These are phyloP conservation scores for Taiozyma sp. DNA, from an alignment of 1,139 yeast species.

Conservation along the genomic window DNA sequence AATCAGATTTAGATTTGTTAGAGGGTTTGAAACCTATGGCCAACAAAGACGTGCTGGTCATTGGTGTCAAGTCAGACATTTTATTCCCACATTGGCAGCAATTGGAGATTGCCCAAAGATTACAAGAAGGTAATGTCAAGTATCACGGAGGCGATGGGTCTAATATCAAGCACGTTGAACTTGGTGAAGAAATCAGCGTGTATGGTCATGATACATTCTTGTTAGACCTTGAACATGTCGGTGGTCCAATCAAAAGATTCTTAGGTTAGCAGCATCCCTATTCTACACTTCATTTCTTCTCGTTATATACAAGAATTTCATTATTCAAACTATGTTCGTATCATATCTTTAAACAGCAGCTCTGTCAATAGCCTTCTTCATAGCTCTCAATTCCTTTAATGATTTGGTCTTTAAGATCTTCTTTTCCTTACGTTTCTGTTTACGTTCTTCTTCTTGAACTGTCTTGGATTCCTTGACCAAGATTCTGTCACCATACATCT, in stretches of 20 bases:
- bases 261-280: constrained; percentile 29
- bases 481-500: constrained; percentile 47
- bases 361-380: constrained; percentile 20
- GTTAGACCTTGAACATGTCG: constrained; percentile 72
- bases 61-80: constrained; percentile 90
- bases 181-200: constrained; percentile 68
- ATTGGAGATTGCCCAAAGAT: constrained; percentile 64
- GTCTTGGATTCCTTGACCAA: constrained; percentile 40
- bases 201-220: constrained; percentile 92
- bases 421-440: constrained; percentile 36
- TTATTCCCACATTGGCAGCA: constrained; percentile 96
- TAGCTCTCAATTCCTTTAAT: constrained; percentile 18
- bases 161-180: constrained; percentile 58
- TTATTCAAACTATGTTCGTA: neutral
- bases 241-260: constrained; percentile 66
- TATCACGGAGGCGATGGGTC: constrained; percentile 29
- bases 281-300: neutral
- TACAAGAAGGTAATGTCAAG: constrained; percentile 37
- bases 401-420: constrained; percentile 25
- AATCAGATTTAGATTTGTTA: constrained; percentile 52
- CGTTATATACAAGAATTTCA: constrained; percentile 1
- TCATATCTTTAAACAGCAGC: constrained; percentile 2
- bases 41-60: constrained; percentile 62
- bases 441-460: constrained; percentile 36
- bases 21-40: constrained; percentile 61